These are phyloP conservation scores for Prunus kanzakura DNA, from an alignment of 306 rosid genomes.

Conservation along the genomic window DNA sequence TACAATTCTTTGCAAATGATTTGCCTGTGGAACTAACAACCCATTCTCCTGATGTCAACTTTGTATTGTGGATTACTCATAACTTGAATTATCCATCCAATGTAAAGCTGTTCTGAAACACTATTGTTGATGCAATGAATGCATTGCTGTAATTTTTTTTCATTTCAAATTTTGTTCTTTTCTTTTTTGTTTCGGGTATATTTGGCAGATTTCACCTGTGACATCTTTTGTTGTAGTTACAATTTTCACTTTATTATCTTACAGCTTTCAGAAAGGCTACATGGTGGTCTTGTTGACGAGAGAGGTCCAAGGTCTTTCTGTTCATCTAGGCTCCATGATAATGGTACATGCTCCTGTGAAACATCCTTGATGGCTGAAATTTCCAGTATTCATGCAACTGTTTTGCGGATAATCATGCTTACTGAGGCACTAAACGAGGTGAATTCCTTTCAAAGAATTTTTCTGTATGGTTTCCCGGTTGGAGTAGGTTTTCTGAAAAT, in stretches of 20 bases:
- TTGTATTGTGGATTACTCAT: no score
- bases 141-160: no score
- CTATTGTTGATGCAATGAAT: no score
- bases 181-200: background rate
- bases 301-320: background rate
- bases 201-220: background rate
- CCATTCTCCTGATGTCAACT: no score
- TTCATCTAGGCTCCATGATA: background rate
- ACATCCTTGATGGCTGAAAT: background rate
- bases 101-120: no score
- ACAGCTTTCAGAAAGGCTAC: conserved; percentile 3
- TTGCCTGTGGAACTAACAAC: no score
- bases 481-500: background rate
- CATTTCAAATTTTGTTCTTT: no score
- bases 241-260: background rate
- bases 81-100: no score
- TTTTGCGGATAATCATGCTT: background rate
- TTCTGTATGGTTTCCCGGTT: background rate
- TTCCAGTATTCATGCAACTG: background rate
- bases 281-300: background rate
- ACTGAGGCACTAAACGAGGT: background rate
- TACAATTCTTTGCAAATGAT: no score
- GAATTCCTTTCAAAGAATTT: background rate
- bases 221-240: background rate
- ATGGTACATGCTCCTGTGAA: background rate